Evolutionary conservation across 352 stramenopile genomes (phyloP).

Genomic region (Globisporangium parvum): DNA sequence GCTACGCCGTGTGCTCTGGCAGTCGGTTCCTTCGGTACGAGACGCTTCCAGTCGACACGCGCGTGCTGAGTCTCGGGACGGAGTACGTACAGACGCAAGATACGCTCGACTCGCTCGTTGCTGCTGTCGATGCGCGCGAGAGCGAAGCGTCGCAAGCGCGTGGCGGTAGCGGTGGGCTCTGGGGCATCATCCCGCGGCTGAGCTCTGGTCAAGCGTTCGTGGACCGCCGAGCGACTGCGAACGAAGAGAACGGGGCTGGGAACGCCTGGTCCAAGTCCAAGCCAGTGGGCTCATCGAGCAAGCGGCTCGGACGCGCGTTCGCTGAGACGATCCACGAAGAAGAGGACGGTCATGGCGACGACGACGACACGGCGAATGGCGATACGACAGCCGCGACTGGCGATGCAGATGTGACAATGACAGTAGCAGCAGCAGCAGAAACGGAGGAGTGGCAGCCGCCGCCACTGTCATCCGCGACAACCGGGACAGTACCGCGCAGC

Average conservation of each 20-base stretch:
- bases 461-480: neutral
- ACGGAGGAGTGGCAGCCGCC: constrained; percentile 8
- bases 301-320: constrained; percentile 22
- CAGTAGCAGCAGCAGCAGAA: neutral
- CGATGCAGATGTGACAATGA: constrained; percentile 11
- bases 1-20: constrained; percentile 80
- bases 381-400: constrained; percentile 5
- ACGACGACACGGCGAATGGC: constrained; percentile 8
- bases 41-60: constrained; percentile 22
- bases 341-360: constrained; percentile 20
- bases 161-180: constrained; percentile 18
- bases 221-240: constrained; percentile 53
- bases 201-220: constrained; percentile 82
- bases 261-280: constrained; percentile 16
- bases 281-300: constrained; percentile 12
- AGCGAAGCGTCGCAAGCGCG: constrained; percentile 12
- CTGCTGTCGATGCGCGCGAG: neutral
- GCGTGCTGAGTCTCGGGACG: constrained; percentile 49
- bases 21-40: constrained; percentile 79
- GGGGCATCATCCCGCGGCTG: constrained; percentile 66
- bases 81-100: constrained; percentile 72
- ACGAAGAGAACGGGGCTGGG: constrained; percentile 26
- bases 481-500: constrained; percentile 2
- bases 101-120: constrained; percentile 46
- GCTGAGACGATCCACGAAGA: constrained; percentile 56